Conservation (phyloP, 495 filamentous ascomycete genomes). For the Usnea hakonensis region DNA sequence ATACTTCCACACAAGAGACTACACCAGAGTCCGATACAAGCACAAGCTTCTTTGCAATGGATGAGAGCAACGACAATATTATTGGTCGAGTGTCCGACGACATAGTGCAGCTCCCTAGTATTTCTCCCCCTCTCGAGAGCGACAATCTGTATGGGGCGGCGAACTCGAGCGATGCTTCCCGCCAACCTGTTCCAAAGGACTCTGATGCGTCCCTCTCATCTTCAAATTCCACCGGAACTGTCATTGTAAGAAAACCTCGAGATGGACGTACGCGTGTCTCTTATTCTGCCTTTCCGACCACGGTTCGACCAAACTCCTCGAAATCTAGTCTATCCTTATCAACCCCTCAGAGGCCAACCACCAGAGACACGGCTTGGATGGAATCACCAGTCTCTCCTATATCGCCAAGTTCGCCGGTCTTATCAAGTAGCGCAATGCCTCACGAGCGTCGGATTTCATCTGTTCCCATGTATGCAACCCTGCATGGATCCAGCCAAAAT, state of each 20-base stretch:
- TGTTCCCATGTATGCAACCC: slow-evolving; percentile 30
- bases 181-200: slow-evolving; percentile 18
- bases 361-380: slow-evolving; percentile 6
- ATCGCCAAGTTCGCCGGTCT: slow-evolving; percentile 16
- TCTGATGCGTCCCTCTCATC: slow-evolving; percentile 42
- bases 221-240: slow-evolving; percentile 44
- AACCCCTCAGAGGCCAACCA: slow-evolving; percentile 12
- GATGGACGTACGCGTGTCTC: slow-evolving; percentile 21
- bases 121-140: not conserved
- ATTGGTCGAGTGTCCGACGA: slow-evolving; percentile 13
- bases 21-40: slow-evolving; percentile 3
- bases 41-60: slow-evolving; percentile 9
- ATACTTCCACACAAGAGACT: not conserved
- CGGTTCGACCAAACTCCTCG: slow-evolving; percentile 20
- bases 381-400: slow-evolving; percentile 12
- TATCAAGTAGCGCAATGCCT: not conserved
- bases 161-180: slow-evolving; percentile 4
- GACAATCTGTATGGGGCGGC: slow-evolving; percentile 3
- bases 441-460: slow-evolving; percentile 16
- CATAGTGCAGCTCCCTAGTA: slow-evolving; percentile 22
- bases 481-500: slow-evolving; percentile 36
- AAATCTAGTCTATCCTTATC: slow-evolving; percentile 20
- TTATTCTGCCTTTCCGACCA: slow-evolving; percentile 24
- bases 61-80: not conserved
- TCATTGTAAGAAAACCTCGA: slow-evolving; percentile 28